phyloP scores from a whole-genome alignment of 202 grass and related monocot species.

The Brachypodium distachyon region DNA sequence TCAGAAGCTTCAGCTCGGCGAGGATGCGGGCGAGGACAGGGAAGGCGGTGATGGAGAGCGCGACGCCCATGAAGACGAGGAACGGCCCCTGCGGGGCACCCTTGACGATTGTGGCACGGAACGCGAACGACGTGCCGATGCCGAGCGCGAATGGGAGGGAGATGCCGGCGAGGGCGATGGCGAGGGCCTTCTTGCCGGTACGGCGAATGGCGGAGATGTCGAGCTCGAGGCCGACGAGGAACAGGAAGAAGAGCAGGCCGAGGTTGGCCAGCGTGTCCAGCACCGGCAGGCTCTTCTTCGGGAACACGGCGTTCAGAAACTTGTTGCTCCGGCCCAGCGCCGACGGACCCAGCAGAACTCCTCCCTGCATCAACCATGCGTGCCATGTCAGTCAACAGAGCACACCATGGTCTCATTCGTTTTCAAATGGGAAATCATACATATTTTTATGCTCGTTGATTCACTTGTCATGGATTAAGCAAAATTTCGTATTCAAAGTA shows the following conservation, averaged over 20 bases:
- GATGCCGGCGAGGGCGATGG: conserved; percentile 61
- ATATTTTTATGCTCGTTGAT: too few species aligned
- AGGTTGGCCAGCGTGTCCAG: conserved; percentile 75
- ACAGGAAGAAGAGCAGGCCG: conserved; percentile 71
- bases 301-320: conserved; percentile 63
- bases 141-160: conserved; percentile 55
- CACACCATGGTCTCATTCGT: too few species aligned
- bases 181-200: conserved; percentile 60
- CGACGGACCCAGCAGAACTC: conserved; percentile 68
- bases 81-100: conserved; percentile 41
- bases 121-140: conserved; percentile 59
- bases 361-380: conserved; percentile 47
- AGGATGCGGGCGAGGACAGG: conserved; percentile 81
- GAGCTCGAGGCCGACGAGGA: conserved; percentile 74
- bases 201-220: conserved; percentile 57
- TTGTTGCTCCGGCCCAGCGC: conserved; percentile 64
- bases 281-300: conserved; percentile 43
- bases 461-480: background rate
- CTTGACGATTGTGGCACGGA: conserved; percentile 60
- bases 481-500: background rate
- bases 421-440: background rate
- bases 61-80: conserved; percentile 89
- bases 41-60: conserved; percentile 88
- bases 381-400: background rate
- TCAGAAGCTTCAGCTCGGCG: conserved; percentile 84